Percentiles rank a stretch among this genome's conserved stretches.
These are phyloP conservation scores for Fusarium nisikadoi DNA, from an alignment of 2,329 filamentous ascomycete species.

Conservation along the genomic window DNA sequence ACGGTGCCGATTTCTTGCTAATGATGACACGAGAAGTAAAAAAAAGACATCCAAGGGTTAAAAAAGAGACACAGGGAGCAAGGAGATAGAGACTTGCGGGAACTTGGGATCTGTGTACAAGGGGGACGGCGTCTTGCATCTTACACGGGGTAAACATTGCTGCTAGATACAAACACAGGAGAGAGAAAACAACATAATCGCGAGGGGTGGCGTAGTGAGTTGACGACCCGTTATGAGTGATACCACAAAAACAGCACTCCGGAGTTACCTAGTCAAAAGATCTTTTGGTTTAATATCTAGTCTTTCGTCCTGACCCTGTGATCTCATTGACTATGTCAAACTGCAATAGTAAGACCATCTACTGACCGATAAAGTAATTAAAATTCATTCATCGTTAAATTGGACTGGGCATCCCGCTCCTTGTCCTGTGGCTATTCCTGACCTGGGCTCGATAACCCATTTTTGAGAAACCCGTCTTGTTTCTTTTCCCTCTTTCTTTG, in stretches of 20 bases:
- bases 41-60: conserved; percentile 3
- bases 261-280: conserved; percentile 45
- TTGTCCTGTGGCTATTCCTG: conserved; percentile 10
- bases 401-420: conserved; percentile 5
- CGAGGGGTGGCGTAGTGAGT: conserved; percentile 39
- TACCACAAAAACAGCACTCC: conserved; percentile 45
- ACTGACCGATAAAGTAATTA: conserved; percentile 19
- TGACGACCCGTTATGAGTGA: conserved; percentile 45
- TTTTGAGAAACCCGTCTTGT: conserved; percentile 9
- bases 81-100: conserved; percentile 31
- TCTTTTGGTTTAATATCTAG: conserved; percentile 38
- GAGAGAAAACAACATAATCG: conserved; percentile 28
- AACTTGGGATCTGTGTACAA: conserved; percentile 37
- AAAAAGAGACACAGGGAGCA: conserved; percentile 3
- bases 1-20: conserved; percentile 34
- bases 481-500: conserved; percentile 6
- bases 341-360: neutral
- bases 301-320: neutral
- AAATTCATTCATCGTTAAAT: conserved; percentile 36
- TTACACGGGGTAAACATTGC: conserved; percentile 33
- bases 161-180: conserved; percentile 35
- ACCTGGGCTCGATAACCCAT: conserved; percentile 11
- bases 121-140: conserved; percentile 44
- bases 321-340: neutral
- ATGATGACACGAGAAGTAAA: conserved; percentile 41